phyloP scores from a whole-genome alignment of 2,329 filamentous ascomycete species.

The Botrytis fabae region DNA sequence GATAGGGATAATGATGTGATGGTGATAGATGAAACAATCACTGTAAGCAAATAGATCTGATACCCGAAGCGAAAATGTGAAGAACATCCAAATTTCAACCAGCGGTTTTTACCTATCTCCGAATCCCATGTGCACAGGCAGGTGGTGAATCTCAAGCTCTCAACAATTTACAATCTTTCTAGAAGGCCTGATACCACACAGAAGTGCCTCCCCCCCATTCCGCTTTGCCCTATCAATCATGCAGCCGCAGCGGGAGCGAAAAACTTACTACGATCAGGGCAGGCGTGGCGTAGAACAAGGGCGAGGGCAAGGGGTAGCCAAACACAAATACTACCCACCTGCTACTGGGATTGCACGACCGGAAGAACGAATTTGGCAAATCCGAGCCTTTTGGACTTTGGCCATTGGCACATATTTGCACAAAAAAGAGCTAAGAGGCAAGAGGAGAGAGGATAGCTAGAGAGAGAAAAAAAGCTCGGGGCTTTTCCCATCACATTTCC shows the following conservation, averaged over 20 bases:
- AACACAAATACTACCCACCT: not conserved
- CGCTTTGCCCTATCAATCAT: slow-evolving; percentile 8
- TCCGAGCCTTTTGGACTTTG: slow-evolving; percentile 17
- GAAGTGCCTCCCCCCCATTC: not conserved
- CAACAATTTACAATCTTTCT: slow-evolving; percentile 10
- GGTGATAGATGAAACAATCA: not conserved
- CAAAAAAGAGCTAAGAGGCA: not conserved
- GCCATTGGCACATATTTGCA: not conserved
- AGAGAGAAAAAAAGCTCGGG: not conserved
- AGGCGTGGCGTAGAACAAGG: not conserved
- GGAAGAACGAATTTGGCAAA: slow-evolving; percentile 16
- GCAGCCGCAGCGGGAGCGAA: slow-evolving; percentile 13
- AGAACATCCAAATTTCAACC: not conserved
- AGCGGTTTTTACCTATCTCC: not conserved
- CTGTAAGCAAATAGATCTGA: not conserved
- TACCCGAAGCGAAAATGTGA: not conserved
- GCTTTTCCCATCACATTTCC: not conserved
- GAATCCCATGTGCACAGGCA: not conserved
- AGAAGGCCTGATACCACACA: not conserved
- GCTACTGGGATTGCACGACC: not conserved
- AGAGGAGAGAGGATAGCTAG: not conserved
- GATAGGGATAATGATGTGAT: not conserved
- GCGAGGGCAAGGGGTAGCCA: not conserved
- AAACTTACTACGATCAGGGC: not conserved
- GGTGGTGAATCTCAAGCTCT: not conserved